Evolutionary conservation across 2,329 filamentous ascomycete species (phyloP), one percentile per base, ranked within the genome.

Genomic region (Fusarium haematococcum): DNA sequence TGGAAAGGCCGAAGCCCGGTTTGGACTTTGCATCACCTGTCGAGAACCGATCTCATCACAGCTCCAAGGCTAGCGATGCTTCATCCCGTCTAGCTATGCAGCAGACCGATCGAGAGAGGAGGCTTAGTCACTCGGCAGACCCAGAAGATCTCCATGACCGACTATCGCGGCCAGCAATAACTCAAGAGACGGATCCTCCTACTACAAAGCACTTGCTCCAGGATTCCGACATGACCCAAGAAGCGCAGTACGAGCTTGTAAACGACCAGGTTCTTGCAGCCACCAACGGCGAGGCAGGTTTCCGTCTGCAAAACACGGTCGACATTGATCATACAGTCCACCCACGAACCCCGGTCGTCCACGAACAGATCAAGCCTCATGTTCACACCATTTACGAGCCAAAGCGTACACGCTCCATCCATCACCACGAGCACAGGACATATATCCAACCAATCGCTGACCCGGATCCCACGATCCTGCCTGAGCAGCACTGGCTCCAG

Each of bases 371-470:
- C 16, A 52, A 60, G 5, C 75, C 74, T 18, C 74, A 79, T 20
- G 54, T 77, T 1, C 75, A 79, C 56, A 74, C 71, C 4, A 72
- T 79, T 4, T 74, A 71, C 27, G 56, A 79, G 35, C 66, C 71
- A 1, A 64, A 65, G 14, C 74, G 76, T n/a, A 77, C 77, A 6
- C 63, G 70, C 0, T 78, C 76, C 2, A 74, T 77, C 16, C 77
- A 78, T 23, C n/a, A 69, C 6, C 72, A 79, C 37, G 78, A 79
- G 32, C 73, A 79, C 68, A 61, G 33, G 9, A 73, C 63, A 2
- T 11, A 67, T 16, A 72, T 77, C 4, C 78, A 79, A n/a, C 78
- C 78, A 4, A 76, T 79, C 8, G 65, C 68, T 20, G 77, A 79
- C 8, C 73, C 76, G 2, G 63, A 70, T 14, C 75, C 75, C 6